Evolutionary conservation across 1,284 basidiomycete genomes (phyloP).

Genomic region (Cutaneotrichosporon sp.): DNA sequence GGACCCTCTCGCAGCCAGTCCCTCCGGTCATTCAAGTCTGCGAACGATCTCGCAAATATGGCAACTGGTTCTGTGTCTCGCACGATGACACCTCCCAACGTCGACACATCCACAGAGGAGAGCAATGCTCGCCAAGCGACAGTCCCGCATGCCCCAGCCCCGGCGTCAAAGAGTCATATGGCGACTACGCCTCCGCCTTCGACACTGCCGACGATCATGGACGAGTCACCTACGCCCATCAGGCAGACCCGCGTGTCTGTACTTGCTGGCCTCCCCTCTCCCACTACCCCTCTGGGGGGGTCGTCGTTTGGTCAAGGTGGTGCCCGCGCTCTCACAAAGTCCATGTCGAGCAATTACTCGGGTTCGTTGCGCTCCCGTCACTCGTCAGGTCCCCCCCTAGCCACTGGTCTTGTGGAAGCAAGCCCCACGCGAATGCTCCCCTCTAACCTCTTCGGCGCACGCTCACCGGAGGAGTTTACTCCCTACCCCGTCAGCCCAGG

Average conservation of each 20-base stretch:
- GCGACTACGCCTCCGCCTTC: neutral
- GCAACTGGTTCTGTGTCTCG: neutral
- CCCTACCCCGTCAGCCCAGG: too few relatives aligned
- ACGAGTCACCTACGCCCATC: slow-evolving; percentile 19
- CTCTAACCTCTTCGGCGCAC: neutral
- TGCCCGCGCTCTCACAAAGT: neutral
- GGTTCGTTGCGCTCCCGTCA: neutral
- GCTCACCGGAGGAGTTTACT: too few relatives aligned
- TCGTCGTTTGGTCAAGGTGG: neutral
- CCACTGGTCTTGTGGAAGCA: neutral
- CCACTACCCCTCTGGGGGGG: neutral
- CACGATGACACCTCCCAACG: neutral
- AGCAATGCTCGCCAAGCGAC: neutral
- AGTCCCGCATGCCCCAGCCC: neutral
- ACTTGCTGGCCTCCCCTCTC: slow-evolving; percentile 4
- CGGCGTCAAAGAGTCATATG: neutral
- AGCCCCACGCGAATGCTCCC: neutral
- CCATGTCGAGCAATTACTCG: neutral
- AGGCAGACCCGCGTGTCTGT: slow-evolving; percentile 12
- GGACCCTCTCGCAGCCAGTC: neutral
- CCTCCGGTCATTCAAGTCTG: neutral
- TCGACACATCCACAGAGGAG: slow-evolving; percentile 10
- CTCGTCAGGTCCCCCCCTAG: neutral
- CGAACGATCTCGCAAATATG: neutral
- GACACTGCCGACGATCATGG: slow-evolving; percentile 14